Percentiles rank a stretch among this genome's conserved stretches.
phyloP scores from a whole-genome alignment of 139 green algal species.

The Chloropicon primus region DNA sequence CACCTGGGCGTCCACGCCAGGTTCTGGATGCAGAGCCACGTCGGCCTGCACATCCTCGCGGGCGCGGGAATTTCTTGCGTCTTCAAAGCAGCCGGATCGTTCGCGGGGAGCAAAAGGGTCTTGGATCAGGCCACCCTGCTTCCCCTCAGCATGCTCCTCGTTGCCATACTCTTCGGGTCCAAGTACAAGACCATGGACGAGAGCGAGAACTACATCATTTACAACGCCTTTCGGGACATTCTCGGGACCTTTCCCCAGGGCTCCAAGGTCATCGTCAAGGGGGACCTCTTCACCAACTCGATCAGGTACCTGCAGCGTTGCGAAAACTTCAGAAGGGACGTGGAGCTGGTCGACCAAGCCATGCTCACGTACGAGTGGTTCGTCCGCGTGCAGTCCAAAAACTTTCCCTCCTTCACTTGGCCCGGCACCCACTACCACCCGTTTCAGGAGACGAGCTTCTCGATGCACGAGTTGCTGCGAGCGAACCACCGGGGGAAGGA shows the following conservation, averaged over 20 bases:
- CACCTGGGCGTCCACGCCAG: conserved; percentile 12
- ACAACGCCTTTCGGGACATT: neutral
- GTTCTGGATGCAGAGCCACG: conserved; percentile 13
- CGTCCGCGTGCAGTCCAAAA: neutral
- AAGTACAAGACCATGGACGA: conserved; percentile 10
- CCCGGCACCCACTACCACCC: conserved; percentile 11
- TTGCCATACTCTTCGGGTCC: neutral
- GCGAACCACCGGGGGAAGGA: neutral
- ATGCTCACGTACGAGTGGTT: conserved; percentile 16
- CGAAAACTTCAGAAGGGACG: conserved; percentile 6
- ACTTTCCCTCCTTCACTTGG: conserved; percentile 2
- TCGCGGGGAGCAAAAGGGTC: neutral
- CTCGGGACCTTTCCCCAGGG: neutral
- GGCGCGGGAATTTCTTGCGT: neutral
- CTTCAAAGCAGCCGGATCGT: neutral
- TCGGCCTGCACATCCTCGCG: neutral
- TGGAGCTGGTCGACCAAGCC: conserved; percentile 11
- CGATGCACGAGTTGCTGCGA: neutral
- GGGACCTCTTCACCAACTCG: conserved; percentile 12
- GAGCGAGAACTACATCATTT: conserved; percentile 2
- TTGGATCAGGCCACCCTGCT: neutral
- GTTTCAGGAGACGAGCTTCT: conserved; percentile 3
- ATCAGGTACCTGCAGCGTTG: conserved; percentile 11
- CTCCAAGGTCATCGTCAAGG: conserved; percentile 12
- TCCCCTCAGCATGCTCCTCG: neutral